Conservation (phyloP, 176 grass and related monocot genomes). For the Eleusine coracana region DNA sequence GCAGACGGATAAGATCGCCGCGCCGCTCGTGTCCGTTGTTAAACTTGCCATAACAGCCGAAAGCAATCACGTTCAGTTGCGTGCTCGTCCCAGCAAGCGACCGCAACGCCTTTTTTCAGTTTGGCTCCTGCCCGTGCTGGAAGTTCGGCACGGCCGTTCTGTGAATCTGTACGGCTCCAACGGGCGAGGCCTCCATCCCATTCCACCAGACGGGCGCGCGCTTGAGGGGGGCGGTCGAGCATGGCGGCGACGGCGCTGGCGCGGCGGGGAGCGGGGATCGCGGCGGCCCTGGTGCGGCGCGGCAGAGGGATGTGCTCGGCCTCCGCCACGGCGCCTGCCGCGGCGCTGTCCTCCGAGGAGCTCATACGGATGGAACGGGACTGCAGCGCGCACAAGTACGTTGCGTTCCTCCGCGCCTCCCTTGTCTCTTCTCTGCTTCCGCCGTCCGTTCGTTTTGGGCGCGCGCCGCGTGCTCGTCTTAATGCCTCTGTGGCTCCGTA, state of each 20-base stretch:
- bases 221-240: neutral
- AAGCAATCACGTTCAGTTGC: neutral
- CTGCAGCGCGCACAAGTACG: constrained; percentile 84
- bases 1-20: neutral
- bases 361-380: constrained; percentile 81
- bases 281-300: constrained; percentile 41
- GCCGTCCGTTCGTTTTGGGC: neutral
- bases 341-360: constrained; percentile 73
- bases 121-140: neutral
- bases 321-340: constrained; percentile 4
- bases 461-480: neutral
- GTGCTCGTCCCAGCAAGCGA: neutral
- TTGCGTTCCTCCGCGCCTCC: neutral
- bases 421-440: neutral
- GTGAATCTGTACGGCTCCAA: neutral
- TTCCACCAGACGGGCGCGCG: neutral
- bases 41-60: neutral
- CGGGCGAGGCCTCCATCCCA: neutral
- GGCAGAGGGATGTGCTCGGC: constrained; percentile 48
- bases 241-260: constrained; percentile 26
- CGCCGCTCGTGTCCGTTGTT: neutral
- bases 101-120: neutral
- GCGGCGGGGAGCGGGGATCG: constrained; percentile 2
- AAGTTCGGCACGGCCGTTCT: neutral
- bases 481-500: constrained; percentile 6